Evolutionary conservation across 192 early-diverging fungal genomes (phyloP).

Genomic region (Coemansia sp.): DNA sequence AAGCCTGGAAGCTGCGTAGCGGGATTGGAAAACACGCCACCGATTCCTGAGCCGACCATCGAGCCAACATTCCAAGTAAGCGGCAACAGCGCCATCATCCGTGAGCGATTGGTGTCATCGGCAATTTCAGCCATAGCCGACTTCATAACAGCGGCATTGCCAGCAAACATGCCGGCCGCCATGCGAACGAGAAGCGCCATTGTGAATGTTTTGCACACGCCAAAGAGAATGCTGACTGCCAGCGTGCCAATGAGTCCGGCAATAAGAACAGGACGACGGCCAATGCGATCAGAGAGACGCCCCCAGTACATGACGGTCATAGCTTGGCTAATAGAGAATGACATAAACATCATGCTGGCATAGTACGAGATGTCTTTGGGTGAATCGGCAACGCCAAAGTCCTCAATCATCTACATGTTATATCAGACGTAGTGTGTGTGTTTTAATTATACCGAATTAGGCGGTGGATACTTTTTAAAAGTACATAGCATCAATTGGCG

Average conservation of each 20-base stretch:
- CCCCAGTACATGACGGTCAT: conserved; percentile 69
- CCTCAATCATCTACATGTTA: conserved; percentile 18
- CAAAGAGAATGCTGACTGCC: conserved; percentile 68
- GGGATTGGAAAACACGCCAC: conserved; percentile 78
- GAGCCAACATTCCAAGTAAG: conserved; percentile 67
- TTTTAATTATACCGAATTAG: not conserved
- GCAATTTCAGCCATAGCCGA: conserved; percentile 83
- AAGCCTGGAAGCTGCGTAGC: conserved; percentile 64
- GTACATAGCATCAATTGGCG: not conserved
- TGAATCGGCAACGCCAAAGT: conserved; percentile 60
- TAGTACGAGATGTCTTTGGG: conserved; percentile 82
- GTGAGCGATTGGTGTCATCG: conserved; percentile 75
- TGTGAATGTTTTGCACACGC: conserved; percentile 59
- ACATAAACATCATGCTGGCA: conserved; percentile 54
- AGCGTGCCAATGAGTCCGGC: conserved; percentile 74
- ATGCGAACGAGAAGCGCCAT: conserved; percentile 63
- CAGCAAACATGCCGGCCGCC: conserved; percentile 70
- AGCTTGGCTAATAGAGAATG: conserved; percentile 55
- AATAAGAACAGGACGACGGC: conserved; percentile 77
- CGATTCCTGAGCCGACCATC: conserved; percentile 68
- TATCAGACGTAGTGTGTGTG: not conserved
- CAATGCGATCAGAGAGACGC: conserved; percentile 73
- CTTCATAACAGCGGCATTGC: conserved; percentile 78
- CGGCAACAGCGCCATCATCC: conserved; percentile 74
- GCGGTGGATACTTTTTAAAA: not conserved